A percentile compares a stretch with the other conserved stretches of the same genome.
phyloP scores from a whole-genome alignment of 257 asterid species.

The Perilla frutescens region DNA sequence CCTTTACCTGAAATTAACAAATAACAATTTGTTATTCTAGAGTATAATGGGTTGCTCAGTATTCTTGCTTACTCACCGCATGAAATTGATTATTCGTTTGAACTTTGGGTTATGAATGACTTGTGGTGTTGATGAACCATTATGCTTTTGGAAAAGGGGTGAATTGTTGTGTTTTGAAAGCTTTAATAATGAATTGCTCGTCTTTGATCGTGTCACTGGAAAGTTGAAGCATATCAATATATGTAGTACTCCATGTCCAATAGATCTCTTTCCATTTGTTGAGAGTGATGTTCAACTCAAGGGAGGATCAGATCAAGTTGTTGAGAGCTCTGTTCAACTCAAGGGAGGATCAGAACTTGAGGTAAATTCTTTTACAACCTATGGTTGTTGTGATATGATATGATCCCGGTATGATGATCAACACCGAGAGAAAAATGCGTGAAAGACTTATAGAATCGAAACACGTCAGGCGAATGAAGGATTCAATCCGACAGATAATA shows the following conservation, averaged over 20 bases:
- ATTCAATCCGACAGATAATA: no score
- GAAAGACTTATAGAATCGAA: no score
- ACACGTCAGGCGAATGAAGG: no score
- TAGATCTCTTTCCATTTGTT: no score
- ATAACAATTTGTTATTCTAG: neutral
- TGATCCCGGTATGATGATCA: no score
- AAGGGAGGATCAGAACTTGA: no score
- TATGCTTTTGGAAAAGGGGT: neutral
- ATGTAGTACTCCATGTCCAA: neutral
- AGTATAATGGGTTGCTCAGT: neutral
- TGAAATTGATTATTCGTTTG: neutral
- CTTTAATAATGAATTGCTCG: neutral
- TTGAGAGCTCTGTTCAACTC: no score
- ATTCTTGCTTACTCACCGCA: neutral
- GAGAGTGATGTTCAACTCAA: no score
- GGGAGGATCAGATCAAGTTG: no score
- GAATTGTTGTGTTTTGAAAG: neutral
- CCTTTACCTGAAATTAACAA: neutral
- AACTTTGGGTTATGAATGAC: neutral
- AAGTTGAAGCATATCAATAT: neutral
- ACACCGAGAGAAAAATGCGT: no score
- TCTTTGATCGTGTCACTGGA: neutral
- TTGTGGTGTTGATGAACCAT: neutral
- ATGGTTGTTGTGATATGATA: no score
- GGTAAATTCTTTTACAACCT: no score